Evolutionary conservation across 441 rosid genomes (phyloP).

Genomic region (Corymbia citriodora): DNA sequence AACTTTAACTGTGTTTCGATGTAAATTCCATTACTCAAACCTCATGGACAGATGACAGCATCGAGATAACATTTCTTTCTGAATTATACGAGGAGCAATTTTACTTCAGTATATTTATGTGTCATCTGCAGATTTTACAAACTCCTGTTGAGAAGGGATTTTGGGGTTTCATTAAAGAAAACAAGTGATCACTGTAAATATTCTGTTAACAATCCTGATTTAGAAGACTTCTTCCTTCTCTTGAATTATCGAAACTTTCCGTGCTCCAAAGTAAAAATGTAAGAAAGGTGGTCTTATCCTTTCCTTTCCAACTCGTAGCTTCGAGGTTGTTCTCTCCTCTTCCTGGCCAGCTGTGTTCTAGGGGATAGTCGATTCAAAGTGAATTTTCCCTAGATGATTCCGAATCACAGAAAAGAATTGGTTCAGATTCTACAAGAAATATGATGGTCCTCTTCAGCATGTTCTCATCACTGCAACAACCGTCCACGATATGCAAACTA

Average conservation of each 20-base stretch:
- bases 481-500: neutral
- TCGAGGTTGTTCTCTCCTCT: neutral
- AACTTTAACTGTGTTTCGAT: neutral
- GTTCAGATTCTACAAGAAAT: neutral
- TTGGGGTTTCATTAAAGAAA: neutral
- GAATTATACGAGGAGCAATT: neutral
- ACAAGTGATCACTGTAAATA: neutral
- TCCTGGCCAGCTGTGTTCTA: neutral
- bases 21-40: neutral
- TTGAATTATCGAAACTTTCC: neutral
- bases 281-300: neutral
- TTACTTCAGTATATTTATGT: neutral
- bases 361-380: neutral
- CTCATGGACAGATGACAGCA: neutral
- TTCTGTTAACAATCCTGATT: neutral
- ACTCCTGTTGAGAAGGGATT: neutral
- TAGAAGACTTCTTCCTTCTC: neutral
- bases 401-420: neutral
- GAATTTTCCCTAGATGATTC: neutral
- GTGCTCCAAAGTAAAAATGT: neutral
- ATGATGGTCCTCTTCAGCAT: neutral
- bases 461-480: neutral
- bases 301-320: neutral
- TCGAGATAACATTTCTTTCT: neutral
- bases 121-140: neutral